phyloP scores from a whole-genome alignment of 2,329 filamentous ascomycete species.

The Alternaria infectoria region DNA sequence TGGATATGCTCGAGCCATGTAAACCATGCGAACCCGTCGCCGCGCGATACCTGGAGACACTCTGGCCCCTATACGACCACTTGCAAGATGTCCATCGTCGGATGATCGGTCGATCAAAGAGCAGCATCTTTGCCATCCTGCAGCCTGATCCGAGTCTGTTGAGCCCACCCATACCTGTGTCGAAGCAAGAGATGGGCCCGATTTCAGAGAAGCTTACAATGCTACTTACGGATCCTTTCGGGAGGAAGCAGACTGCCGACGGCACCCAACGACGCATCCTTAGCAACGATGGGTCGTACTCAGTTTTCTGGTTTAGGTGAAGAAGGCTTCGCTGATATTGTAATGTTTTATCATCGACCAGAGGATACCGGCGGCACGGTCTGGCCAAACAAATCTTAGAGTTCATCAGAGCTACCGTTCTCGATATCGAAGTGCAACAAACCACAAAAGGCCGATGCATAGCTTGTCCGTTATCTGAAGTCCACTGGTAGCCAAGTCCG shows the following conservation, averaged over 20 bases:
- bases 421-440: not conserved
- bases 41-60: constrained; percentile 37
- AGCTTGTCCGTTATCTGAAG: not conserved
- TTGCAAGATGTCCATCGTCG: constrained; percentile 42
- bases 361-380: not conserved
- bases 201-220: constrained; percentile 44
- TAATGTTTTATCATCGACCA: not conserved
- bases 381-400: not conserved
- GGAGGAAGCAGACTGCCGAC: constrained; percentile 38
- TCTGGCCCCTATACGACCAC: constrained; percentile 45
- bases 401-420: not conserved
- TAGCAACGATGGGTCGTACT: constrained; percentile 41
- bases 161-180: constrained; percentile 39
- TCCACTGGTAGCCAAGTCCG: not conserved
- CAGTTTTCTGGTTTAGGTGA: constrained; percentile 47
- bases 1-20: constrained; percentile 45
- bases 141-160: constrained; percentile 31
- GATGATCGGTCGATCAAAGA: constrained; percentile 40
- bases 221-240: constrained; percentile 46
- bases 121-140: constrained; percentile 43
- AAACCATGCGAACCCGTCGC: constrained; percentile 43
- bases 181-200: constrained; percentile 41
- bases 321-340: not conserved
- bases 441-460: not conserved
- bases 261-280: constrained; percentile 38